phyloP scores from a whole-genome alignment of 371 early-diverging fungal species.

The Mucor saturninus region DNA sequence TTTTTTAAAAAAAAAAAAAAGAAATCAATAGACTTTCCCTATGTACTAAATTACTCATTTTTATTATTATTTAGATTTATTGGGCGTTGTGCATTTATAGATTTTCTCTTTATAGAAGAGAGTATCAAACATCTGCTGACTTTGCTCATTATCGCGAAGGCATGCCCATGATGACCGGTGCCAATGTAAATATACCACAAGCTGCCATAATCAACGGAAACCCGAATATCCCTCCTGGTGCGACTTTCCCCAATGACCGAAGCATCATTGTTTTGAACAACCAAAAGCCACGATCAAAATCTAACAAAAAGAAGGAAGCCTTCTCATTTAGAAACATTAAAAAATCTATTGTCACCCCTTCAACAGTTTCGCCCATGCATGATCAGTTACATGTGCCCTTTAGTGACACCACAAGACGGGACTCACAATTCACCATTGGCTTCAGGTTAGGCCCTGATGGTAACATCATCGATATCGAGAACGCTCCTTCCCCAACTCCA shows the following conservation, averaged over 20 bases:
- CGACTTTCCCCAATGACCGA: slow-evolving; percentile 9
- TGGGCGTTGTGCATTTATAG: slow-evolving; percentile 31
- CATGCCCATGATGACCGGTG: slow-evolving; percentile 2
- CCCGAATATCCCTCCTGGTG: not conserved
- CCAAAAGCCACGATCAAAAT: slow-evolving; percentile 23
- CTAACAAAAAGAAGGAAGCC: slow-evolving; percentile 13
- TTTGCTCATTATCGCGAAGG: slow-evolving; percentile 7
- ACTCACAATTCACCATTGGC: slow-evolving; percentile 24
- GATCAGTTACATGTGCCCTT: slow-evolving; percentile 13
- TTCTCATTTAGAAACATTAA: slow-evolving; percentile 21
- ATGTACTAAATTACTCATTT: not conserved
- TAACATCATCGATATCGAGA: slow-evolving; percentile 24
- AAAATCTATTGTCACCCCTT: slow-evolving; percentile 3
- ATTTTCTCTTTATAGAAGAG: slow-evolving; percentile 11
- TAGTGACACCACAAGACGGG: not conserved
- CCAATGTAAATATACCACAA: slow-evolving; percentile 13
- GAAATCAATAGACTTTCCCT: too few species aligned
- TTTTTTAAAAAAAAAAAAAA: not conserved
- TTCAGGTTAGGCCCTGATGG: slow-evolving; percentile 20
- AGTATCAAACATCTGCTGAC: slow-evolving; percentile 4
- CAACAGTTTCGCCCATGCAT: not conserved
- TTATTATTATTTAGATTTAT: slow-evolving; percentile 14
- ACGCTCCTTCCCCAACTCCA: slow-evolving; percentile 20
- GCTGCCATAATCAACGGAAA: slow-evolving; percentile 16
- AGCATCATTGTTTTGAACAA: slow-evolving; percentile 29